A percentile compares a stretch with the other conserved stretches of the same genome.
phyloP scores from a whole-genome alignment of 345 rosid species.

The Camelina laxa region DNA sequence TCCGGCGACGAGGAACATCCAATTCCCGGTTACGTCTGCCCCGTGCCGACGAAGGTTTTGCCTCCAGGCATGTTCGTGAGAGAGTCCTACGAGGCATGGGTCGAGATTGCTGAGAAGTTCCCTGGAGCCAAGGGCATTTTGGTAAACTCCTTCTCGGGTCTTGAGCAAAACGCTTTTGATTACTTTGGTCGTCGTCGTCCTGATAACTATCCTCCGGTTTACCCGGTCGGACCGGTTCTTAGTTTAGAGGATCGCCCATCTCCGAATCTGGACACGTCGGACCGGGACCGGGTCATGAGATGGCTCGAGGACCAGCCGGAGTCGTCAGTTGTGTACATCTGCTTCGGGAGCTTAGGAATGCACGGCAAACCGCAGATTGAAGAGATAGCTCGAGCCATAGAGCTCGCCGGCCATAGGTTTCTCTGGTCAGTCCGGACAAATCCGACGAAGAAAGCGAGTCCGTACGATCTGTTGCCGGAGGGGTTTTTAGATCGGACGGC shows the following conservation, averaged over 20 bases:
- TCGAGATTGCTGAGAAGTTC: conserved; percentile 49
- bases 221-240: conserved; percentile 54
- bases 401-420: conserved; percentile 45
- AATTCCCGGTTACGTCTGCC: conserved; percentile 46
- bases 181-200: conserved; percentile 27
- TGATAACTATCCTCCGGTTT: conserved; percentile 46
- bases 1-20: conserved; percentile 33
- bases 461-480: conserved; percentile 39
- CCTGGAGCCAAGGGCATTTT: conserved; percentile 49
- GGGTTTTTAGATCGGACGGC: conserved; percentile 46
- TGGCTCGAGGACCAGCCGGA: conserved; percentile 61
- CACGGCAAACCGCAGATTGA: conserved; percentile 44
- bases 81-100: conserved; percentile 47
- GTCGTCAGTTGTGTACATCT: conserved; percentile 53
- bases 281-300: conserved; percentile 31
- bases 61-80: conserved; percentile 45
- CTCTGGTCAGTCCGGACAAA: conserved; percentile 44
- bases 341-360: conserved; percentile 57
- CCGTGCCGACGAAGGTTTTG: conserved; percentile 49
- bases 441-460: conserved; percentile 30
- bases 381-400: conserved; percentile 55
- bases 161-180: conserved; percentile 48
- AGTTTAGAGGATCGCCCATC: conserved; percentile 37
- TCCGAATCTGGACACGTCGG: conserved; percentile 35
- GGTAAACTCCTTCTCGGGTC: conserved; percentile 49